These are phyloP conservation scores for Nicotiana knightiana DNA, from an alignment of 257 asterid genomes.

Conservation along the genomic window DNA sequence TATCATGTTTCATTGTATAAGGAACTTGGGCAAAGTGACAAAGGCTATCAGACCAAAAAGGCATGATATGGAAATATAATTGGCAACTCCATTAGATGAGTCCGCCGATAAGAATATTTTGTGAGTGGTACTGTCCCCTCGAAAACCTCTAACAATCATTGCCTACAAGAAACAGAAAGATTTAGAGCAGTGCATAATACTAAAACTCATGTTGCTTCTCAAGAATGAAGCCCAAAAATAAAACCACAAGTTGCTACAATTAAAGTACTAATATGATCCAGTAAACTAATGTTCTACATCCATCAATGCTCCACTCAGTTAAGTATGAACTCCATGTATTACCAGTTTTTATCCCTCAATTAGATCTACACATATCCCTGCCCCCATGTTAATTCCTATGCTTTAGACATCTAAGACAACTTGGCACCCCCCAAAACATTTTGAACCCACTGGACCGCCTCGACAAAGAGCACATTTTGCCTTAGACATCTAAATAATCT, in stretches of 20 bases:
- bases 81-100: slow-evolving; percentile 49
- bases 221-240: background rate
- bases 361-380: background rate
- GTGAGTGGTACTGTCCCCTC: slow-evolving; percentile 73
- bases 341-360: background rate
- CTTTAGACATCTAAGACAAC: background rate
- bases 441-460: no score
- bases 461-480: no score
- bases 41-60: slow-evolving; percentile 65
- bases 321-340: background rate
- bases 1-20: slow-evolving; percentile 20
- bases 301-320: background rate
- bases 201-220: background rate
- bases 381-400: background rate
- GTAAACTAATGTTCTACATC: background rate
- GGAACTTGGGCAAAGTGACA: slow-evolving; percentile 36
- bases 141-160: slow-evolving; percentile 91
- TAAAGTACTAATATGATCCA: background rate
- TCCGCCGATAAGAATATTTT: slow-evolving; percentile 59
- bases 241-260: background rate
- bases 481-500: background rate
- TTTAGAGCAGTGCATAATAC: background rate
- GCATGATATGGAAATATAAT: slow-evolving; percentile 50
- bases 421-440: no score
- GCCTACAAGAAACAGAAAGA: slow-evolving; percentile 51